phyloP scores from a whole-genome alignment of 106 monocot species.

The Vanilla planifolia region DNA sequence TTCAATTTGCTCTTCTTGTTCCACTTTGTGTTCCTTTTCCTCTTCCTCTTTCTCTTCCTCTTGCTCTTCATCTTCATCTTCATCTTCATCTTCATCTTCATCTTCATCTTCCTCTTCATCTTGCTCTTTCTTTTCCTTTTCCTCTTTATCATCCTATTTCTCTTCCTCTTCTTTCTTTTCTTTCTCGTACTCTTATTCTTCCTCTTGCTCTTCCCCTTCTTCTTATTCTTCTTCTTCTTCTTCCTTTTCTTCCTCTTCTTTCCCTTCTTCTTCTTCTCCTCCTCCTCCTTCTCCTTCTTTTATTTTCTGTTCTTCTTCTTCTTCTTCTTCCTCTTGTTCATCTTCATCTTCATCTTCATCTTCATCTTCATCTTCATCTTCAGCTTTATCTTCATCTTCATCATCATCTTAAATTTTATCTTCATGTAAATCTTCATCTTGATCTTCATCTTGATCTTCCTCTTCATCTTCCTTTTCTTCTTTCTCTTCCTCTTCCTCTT shows the following conservation, averaged over 20 bases:
- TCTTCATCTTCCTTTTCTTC: not conserved
- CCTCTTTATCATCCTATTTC: no score
- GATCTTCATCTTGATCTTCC: not conserved
- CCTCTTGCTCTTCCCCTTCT: no score
- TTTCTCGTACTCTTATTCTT: no score
- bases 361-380: not conserved
- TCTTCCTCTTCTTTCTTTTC: not conserved
- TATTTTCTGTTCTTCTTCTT: no score
- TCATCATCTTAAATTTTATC: not conserved
- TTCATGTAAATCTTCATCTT: not conserved
- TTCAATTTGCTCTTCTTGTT: no score
- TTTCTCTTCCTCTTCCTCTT: not conserved
- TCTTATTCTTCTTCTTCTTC: no score
- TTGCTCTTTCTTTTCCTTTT: not conserved
- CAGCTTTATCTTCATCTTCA: no score
- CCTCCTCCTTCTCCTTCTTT: no score
- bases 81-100: not conserved
- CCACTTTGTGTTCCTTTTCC: no score
- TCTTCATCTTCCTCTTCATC: not conserved
- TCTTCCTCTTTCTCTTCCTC: not conserved
- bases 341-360: no score
- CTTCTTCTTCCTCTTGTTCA: no score
- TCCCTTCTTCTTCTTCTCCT: not conserved
- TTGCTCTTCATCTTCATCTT: not conserved
- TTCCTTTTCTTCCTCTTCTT: not conserved